Base-by-base conservation (phyloP, 75 land plant genomes). In the Chamaecyparis obtusa region DNA sequence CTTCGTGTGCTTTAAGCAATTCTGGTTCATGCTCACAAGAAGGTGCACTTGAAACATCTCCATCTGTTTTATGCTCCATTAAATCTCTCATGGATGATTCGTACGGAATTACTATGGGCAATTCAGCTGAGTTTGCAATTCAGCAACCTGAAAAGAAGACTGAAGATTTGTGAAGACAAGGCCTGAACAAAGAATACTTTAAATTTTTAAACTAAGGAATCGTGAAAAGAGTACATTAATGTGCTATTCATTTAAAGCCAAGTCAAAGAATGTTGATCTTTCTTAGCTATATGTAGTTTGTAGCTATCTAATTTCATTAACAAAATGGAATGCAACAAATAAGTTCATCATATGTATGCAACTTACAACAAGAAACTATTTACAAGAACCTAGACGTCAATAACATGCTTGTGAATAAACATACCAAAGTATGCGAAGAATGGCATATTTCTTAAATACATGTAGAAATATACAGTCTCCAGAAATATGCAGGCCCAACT, bases 1-100 rank as follows among this genome's bases (percentile, higher is more conserved):
- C 97, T 27, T 91, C 83, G 9, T 71, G n/a, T 44, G 86, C 92
- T 56, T 76, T 35, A 84, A 94, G 93, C 48, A 90, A 30, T 32
- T 88, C 86, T 64, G 69, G 69, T 7, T 64, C 69, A 24, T 64
- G 69, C 69, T 64, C n/a, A 24, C 69, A 5, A 21, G 69, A 64
- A 24, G 69, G n/a, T 64, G 24, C 27, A 64, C 24, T 64, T 64
- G 21, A 64, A 24, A 64, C 69, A 24, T 64, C 69, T 27, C 8
- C 69, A 64, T 64, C 24, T 21, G n/a, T 64, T 64, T 21, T 7
- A 24, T 64, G 24, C 69, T 64, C 69, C 69, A 64, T 64, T 64
- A 64, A 64, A 64, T 21, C 69, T 64, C 33, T 72, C 76, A 2
- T 15, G 36, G 36, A 13, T 72, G 76, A 72, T 33, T 32, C 10